A percentile compares a stretch with the other conserved stretches of the same genome.
phyloP scores from a whole-genome alignment of 306 rosid species.

The Medicago lupulina region DNA sequence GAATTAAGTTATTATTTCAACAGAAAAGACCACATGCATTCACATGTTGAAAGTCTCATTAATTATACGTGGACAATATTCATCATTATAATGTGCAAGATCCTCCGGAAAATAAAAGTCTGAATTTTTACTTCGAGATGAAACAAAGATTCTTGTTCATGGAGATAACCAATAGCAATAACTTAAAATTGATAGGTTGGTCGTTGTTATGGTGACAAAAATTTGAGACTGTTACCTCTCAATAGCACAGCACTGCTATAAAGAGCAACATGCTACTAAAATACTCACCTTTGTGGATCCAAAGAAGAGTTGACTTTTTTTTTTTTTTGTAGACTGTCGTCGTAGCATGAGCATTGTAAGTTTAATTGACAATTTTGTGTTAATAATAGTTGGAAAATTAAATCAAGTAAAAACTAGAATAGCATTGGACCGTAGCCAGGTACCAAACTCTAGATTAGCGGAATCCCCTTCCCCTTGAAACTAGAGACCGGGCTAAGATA shows the following conservation, averaged over 20 bases:
- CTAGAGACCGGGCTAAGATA: too few species aligned
- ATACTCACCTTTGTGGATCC: constrained; percentile 9
- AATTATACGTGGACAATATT: background rate
- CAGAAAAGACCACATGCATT: background rate
- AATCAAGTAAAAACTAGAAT: too few species aligned
- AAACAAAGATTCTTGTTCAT: constrained; percentile 26
- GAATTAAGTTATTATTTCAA: background rate
- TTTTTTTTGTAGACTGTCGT: background rate
- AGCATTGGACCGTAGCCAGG: too few species aligned
- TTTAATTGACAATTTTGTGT: background rate
- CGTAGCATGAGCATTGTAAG: background rate
- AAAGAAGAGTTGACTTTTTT: constrained; percentile 32
- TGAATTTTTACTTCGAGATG: constrained; percentile 11
- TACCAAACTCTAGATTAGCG: too few species aligned
- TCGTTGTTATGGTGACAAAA: background rate
- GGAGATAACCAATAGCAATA: background rate
- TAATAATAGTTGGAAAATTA: too few species aligned
- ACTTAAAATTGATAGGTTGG: background rate
- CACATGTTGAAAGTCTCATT: constrained; percentile 17
- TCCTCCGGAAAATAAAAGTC: background rate
- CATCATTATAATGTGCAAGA: constrained; percentile 19
- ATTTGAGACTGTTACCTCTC: background rate
- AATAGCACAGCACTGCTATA: background rate
- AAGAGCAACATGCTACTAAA: constrained; percentile 22
- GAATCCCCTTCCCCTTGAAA: too few species aligned